Evolutionary conservation across 208 protist species (phyloP).

Genomic region (Porcisia hertigi): DNA sequence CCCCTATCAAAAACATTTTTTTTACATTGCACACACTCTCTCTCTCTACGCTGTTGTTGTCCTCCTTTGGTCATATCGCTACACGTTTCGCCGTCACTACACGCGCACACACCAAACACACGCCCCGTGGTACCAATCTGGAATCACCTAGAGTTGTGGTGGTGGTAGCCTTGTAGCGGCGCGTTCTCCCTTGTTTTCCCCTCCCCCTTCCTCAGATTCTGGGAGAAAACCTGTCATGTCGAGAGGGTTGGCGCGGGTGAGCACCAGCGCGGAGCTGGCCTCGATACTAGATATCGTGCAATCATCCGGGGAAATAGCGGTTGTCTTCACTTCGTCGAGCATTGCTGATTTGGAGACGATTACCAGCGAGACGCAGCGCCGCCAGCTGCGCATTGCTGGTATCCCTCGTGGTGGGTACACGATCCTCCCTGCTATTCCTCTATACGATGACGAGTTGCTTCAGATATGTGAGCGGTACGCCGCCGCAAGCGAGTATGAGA

Average conservation of each 20-base stretch:
- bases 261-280: constrained; percentile 18
- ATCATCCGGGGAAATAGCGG: constrained; percentile 58
- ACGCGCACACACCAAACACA: neutral
- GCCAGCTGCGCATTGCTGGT: constrained; percentile 70
- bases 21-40: too few species aligned
- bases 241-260: constrained; percentile 13
- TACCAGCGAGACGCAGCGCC: constrained; percentile 49
- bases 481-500: constrained; percentile 33
- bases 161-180: neutral
- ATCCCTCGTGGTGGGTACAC: constrained; percentile 71
- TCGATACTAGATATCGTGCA: constrained; percentile 52
- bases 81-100: neutral
- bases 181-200: too few species aligned
- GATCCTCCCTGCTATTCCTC: constrained; percentile 66
- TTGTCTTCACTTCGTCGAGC: constrained; percentile 53
- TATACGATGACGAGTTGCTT: constrained; percentile 58
- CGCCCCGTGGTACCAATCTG: neutral
- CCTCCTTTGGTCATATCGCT: neutral
- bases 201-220: neutral
- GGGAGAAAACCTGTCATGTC: constrained; percentile 9
- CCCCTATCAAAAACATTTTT: neutral
- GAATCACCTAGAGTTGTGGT: neutral
- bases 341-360: constrained; percentile 72
- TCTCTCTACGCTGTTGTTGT: neutral
- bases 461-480: constrained; percentile 64